Base-by-base conservation (phyloP, 768 basidiomycete species). In the Collybiopsis confluens region DNA sequence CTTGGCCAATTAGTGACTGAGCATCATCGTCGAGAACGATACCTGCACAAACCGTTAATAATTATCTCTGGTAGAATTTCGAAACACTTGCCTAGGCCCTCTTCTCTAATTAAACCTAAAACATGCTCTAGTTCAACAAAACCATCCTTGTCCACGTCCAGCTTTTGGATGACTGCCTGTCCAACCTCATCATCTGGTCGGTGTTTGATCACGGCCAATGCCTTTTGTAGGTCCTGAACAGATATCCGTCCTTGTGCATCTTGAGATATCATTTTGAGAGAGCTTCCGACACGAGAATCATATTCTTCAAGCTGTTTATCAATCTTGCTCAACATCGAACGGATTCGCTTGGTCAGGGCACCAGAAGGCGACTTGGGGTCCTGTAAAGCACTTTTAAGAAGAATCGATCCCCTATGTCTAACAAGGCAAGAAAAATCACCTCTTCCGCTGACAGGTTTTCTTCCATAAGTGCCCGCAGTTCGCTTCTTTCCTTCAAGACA, bases 101-200 rank as follows among this genome's bases (percentile, higher is more conserved):
- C 90, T 70, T 97, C 90, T 61, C 84, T 80, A 21, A 95, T 89
- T 58, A 96, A 72, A 11, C 88, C 91, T 54, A 96, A 69, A 33
- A 99, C 94, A 64, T 99, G 95, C 68, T 96, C 92, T 43, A 98
- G 78, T 65, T 95, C 92, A 23, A 98, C 94, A 64, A 85, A 96
- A 0, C 96, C 95, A 65, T 98, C 96, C 69, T 91, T 85, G 71
- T 98, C 96, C 9, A 92, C 89, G 66, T 99, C 97, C 62, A 98
- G 73, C 70, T 98, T 98, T 65, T 92, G 85, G 50, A 95, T 83
- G 47, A 99, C 85, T 20, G 82, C 85, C 56, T 87, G 83, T 21
- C 92, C 90, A 15, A 92, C 86, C 57, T 93, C 88, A 52, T 95
- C 91, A 54, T 92, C 88, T 3, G 95, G 96, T 63, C 77, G 83